A percentile compares a stretch with the other conserved stretches of the same genome.
Conservation (phyloP, 192 early-diverging fungal species). For the Linnemannia elongata region DNA sequence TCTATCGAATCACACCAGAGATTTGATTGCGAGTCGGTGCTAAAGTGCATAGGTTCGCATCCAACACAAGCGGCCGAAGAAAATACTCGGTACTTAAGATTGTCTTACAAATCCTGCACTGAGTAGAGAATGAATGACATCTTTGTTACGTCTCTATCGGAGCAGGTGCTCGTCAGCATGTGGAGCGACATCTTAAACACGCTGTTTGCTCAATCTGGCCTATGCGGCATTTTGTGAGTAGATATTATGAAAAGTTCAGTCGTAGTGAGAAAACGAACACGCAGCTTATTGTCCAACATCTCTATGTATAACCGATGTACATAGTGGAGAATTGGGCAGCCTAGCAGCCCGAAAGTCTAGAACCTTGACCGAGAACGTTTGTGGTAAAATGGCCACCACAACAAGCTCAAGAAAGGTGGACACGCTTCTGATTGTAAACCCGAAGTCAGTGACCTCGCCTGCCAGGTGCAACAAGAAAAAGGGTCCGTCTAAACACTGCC, state of each 20-base stretch:
- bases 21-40: conserved; percentile 15
- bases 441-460: conserved; percentile 12
- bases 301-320: conserved; percentile 3
- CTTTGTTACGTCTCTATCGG: conserved; percentile 11
- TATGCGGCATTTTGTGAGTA: conserved; percentile 12
- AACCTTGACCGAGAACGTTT: conserved; percentile 17
- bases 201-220: conserved; percentile 1
- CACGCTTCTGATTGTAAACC: conserved; percentile 14
- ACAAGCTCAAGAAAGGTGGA: conserved; percentile 23
- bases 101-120: conserved; percentile 14
- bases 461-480: conserved; percentile 11
- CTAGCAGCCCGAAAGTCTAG: conserved; percentile 5
- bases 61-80: conserved; percentile 16
- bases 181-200: conserved; percentile 27
- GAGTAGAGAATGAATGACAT: conserved; percentile 19
- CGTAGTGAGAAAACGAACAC: background rate
- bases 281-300: background rate
- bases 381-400: background rate
- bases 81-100: conserved; percentile 19
- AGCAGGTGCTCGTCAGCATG: conserved; percentile 20
- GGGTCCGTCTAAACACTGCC: conserved; percentile 19
- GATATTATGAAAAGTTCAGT: conserved; percentile 9
- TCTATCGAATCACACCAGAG: conserved; percentile 18
- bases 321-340: conserved; percentile 20
- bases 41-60: conserved; percentile 2